Conservation (phyloP, 2,329 filamentous ascomycete genomes). For the Colletotrichum tropicale region DNA sequence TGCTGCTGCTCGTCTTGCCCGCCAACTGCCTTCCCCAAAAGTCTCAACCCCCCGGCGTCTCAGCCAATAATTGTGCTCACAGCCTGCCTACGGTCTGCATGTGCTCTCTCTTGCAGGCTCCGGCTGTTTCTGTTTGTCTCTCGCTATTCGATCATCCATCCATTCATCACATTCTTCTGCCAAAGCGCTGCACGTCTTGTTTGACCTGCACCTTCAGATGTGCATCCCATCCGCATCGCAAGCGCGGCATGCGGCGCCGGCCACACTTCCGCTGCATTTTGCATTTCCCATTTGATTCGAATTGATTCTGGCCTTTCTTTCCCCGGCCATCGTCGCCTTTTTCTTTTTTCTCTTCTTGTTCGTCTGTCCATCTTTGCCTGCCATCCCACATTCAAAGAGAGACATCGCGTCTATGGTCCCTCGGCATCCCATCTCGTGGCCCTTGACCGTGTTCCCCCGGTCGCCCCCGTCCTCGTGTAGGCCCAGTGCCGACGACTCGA, state of each 20-base stretch:
- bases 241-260: conserved; percentile 13
- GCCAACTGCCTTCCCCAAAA: neutral
- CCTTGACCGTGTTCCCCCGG: neutral
- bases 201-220: conserved; percentile 18
- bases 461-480: neutral
- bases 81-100: neutral
- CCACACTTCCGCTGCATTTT: conserved; percentile 2
- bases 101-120: neutral
- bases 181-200: conserved; percentile 14
- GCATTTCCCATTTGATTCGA: neutral
- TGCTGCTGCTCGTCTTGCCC: neutral
- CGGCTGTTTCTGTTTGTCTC: conserved; percentile 12
- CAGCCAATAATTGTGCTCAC: conserved; percentile 3
- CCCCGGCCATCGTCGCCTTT: neutral
- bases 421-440: neutral
- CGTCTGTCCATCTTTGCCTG: neutral
- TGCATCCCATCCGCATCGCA: conserved; percentile 15
- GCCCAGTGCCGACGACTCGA: conserved; percentile 1
- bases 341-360: neutral
- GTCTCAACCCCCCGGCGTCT: neutral
- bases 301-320: neutral
- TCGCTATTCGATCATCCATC: neutral
- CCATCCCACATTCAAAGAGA: neutral
- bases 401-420: neutral
- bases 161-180: conserved; percentile 4